A percentile compares a stretch with the other conserved stretches of the same genome.
Evolutionary conservation across 495 filamentous ascomycete species (phyloP).

Genomic region (Aspergillus conjunctus): DNA sequence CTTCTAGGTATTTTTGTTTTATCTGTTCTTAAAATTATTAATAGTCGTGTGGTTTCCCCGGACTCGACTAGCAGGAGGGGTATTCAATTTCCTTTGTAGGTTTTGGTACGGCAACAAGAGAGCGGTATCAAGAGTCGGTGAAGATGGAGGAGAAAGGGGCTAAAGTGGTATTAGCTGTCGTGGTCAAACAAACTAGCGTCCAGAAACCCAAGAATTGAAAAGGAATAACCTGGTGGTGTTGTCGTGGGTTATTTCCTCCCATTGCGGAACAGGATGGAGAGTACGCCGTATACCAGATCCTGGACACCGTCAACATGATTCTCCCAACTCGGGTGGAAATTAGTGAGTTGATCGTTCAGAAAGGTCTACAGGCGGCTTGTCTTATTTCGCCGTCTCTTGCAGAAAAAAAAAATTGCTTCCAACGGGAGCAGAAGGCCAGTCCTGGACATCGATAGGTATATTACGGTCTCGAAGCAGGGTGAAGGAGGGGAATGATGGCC

Average conservation of each 20-base stretch:
- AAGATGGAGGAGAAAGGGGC: slow-evolving; percentile 1
- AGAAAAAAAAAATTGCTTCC: background rate
- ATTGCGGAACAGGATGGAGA: slow-evolving; percentile 29
- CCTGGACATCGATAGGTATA: background rate
- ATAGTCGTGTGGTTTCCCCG: slow-evolving; percentile 1
- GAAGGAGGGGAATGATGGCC: background rate
- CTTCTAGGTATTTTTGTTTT: no score
- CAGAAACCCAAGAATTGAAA: background rate
- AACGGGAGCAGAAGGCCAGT: background rate
- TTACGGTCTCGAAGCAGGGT: background rate
- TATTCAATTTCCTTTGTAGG: background rate
- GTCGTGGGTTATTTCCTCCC: slow-evolving; percentile 11
- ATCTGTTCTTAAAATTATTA: background rate
- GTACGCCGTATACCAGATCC: slow-evolving; percentile 34
- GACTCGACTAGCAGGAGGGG: background rate
- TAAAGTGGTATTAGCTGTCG: background rate
- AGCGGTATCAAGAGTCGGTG: background rate
- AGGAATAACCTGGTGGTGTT: background rate
- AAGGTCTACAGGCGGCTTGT: background rate
- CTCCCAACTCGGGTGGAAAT: slow-evolving; percentile 25
- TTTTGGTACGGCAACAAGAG: background rate
- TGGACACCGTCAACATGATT: slow-evolving; percentile 23
- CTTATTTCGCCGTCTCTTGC: background rate
- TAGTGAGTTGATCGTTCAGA: slow-evolving; percentile 24
- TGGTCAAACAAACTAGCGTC: background rate